Base-by-base conservation (phyloP, 2,329 filamentous ascomycete genomes). In the Penicillium olsonii region DNA sequence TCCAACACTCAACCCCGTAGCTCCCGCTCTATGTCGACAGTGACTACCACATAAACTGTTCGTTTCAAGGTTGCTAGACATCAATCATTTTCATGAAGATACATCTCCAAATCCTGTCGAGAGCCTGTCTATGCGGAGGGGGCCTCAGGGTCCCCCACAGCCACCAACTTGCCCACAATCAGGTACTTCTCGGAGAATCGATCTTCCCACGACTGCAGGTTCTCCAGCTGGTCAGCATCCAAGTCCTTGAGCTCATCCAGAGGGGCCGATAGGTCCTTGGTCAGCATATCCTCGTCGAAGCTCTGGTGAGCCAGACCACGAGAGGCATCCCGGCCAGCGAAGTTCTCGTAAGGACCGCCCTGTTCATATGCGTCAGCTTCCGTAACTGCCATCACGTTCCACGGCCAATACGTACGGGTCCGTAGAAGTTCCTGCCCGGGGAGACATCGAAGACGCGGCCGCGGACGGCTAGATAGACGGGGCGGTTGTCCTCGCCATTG, bases 281-380 rank as follows among this genome's bases (percentile, higher is more conserved):
- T 97, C 74, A 97, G 75, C 91, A 97, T 95, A 6, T 92, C 88
- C 77, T 89, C 84, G 68, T 96, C 94, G 70, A 99, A 97, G 75
- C 90, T 95, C 51, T 92, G 90, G 70, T 84, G 89, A 1, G 94
- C 92, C 52, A 99, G 75, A 1, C 94, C 94, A 44, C 92, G 82
- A 57, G 84, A 90, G 17, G 94, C 94, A 72, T 99, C 94, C 33
- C 92, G 80, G 0, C 94, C 94, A 0, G 94, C 94, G 68, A 99
- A 99, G 76, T 97, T 97, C 70, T 87, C 86, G 71, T 99, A 99
- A 2, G 92, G 91, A 0, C 92, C 92, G 11, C 91, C 92, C 72
- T 74, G 42, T 50, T 19, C 18, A 26, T 20, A 34, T 12, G 18
- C 14, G 38, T 56, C 40, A 53, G 49, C 24, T 38, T 43, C 24